These are phyloP conservation scores for Circinella umbellata DNA, from an alignment of 371 early-diverging fungal species.

Conservation along the genomic window DNA sequence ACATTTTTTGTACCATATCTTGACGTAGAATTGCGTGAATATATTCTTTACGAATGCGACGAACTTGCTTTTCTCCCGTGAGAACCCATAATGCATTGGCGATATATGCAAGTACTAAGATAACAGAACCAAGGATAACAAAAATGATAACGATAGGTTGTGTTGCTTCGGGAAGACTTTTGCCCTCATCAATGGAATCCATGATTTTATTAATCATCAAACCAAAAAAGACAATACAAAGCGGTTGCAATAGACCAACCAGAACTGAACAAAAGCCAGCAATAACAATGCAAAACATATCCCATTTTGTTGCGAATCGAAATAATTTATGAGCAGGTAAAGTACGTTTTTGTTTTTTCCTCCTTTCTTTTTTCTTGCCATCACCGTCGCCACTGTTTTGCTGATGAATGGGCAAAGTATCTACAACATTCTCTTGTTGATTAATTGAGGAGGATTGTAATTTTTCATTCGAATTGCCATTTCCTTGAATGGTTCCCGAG, in stretches of 20 bases:
- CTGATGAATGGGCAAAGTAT: too few relatives aligned
- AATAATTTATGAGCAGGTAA: constrained; percentile 64
- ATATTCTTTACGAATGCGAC: constrained; percentile 61
- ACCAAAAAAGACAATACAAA: constrained; percentile 31
- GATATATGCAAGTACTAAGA: constrained; percentile 19
- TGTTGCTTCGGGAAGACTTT: constrained; percentile 22
- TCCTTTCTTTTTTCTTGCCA: background rate
- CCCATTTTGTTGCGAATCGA: constrained; percentile 68
- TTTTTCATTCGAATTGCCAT: too few relatives aligned
- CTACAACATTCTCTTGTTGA: too few relatives aligned
- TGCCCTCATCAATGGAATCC: background rate
- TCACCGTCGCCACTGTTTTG: too few relatives aligned
- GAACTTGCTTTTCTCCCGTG: constrained; percentile 22
- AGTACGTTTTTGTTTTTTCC: background rate
- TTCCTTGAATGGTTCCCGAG: too few relatives aligned
- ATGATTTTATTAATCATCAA: constrained; percentile 13
- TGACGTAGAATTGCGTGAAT: constrained; percentile 77
- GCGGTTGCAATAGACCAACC: constrained; percentile 33
- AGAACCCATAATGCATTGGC: constrained; percentile 23
- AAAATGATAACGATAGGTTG: constrained; percentile 19
- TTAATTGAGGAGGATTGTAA: too few relatives aligned
- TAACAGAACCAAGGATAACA: constrained; percentile 20
- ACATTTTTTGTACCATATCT: constrained; percentile 49
- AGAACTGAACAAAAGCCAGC: constrained; percentile 23
- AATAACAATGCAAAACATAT: constrained; percentile 43